Percentiles rank a stretch among this genome's conserved stretches.
phyloP scores from a whole-genome alignment of 2,329 filamentous ascomycete genomes.

The Rugonectria rugulosa region DNA sequence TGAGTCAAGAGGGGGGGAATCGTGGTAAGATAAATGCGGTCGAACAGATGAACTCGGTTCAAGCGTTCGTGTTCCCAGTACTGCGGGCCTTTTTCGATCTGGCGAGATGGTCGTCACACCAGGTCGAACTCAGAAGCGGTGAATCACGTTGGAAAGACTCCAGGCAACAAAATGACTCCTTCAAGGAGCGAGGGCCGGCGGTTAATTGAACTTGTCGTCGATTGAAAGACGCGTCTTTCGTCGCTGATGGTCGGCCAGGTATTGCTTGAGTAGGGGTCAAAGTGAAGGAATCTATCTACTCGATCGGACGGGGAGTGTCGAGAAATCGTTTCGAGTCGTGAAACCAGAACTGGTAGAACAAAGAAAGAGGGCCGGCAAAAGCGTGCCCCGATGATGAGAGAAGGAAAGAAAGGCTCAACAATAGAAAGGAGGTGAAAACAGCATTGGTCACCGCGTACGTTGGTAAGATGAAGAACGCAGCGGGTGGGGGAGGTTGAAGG shows the following conservation, averaged over 20 bases:
- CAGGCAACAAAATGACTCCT: constrained; percentile 4
- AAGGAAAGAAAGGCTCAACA: constrained; percentile 27
- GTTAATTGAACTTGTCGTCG: constrained; percentile 18
- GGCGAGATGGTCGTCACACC: constrained; percentile 8
- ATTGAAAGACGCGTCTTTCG: constrained; percentile 10
- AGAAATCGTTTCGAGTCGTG: constrained; percentile 28
- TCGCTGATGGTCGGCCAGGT: constrained; percentile 19
- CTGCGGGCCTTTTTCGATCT: constrained; percentile 11
- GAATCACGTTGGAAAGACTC: constrained; percentile 5
- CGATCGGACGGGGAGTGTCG: constrained; percentile 20
- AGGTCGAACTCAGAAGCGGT: constrained; percentile 9
- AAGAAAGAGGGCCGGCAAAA: constrained; percentile 27
- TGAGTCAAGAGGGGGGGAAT: constrained; percentile 23
- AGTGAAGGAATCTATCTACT: constrained; percentile 18
- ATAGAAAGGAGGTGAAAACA: constrained; percentile 30
- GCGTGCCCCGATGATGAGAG: constrained; percentile 22
- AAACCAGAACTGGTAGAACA: constrained; percentile 27
- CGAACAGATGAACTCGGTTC: constrained; percentile 39
- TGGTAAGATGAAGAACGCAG: constrained; percentile 33
- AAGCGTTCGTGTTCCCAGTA: constrained; percentile 19
- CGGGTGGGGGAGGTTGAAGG: constrained; percentile 43
- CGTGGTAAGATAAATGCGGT: constrained; percentile 13
- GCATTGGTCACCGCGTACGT: constrained; percentile 31
- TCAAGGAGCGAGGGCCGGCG: constrained; percentile 9
- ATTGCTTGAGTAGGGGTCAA: constrained; percentile 2